Evolutionary conservation across 2,329 filamentous ascomycete genomes (phyloP).

Genomic region (Pezicula radicicola): DNA sequence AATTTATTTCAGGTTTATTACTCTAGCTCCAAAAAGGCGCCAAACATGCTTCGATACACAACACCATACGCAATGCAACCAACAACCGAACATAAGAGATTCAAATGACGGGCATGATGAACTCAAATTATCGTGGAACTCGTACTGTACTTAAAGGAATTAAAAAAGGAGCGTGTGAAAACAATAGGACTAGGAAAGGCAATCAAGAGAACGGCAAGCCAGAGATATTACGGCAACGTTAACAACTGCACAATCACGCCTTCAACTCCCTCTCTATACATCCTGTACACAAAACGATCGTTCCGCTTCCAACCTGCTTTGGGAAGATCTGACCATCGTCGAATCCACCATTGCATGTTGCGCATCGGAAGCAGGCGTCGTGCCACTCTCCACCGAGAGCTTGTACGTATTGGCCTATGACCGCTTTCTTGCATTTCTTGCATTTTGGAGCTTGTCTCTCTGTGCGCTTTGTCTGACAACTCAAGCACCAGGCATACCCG

Average conservation of each 20-base stretch:
- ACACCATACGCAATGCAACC: too few relatives aligned
- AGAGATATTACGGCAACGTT: neutral
- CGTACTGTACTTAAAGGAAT: too few relatives aligned
- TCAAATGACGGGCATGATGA: too few relatives aligned
- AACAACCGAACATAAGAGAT: too few relatives aligned
- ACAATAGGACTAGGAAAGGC: too few relatives aligned
- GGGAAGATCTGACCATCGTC: constrained; percentile 65
- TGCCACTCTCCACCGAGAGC: constrained; percentile 94
- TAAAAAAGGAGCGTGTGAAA: too few relatives aligned
- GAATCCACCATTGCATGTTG: constrained; percentile 56
- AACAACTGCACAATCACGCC: constrained; percentile 21
- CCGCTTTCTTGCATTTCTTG: constrained; percentile 76
- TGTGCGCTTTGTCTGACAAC: constrained; percentile 88
- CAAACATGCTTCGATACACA: too few relatives aligned
- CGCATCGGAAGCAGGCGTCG: constrained; percentile 84
- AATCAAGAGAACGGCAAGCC: too few relatives aligned
- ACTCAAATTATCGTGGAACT: too few relatives aligned
- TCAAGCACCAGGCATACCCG: constrained; percentile 94
- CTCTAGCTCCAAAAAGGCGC: too few relatives aligned
- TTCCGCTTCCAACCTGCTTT: constrained; percentile 47
- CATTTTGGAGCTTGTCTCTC: constrained; percentile 88
- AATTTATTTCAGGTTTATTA: too few relatives aligned
- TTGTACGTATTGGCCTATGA: constrained; percentile 85
- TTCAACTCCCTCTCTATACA: constrained; percentile 62
- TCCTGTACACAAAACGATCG: constrained; percentile 56